Conservation (phyloP, 352 stramenopile genomes). For the Phytophthora tentaculata region DNA sequence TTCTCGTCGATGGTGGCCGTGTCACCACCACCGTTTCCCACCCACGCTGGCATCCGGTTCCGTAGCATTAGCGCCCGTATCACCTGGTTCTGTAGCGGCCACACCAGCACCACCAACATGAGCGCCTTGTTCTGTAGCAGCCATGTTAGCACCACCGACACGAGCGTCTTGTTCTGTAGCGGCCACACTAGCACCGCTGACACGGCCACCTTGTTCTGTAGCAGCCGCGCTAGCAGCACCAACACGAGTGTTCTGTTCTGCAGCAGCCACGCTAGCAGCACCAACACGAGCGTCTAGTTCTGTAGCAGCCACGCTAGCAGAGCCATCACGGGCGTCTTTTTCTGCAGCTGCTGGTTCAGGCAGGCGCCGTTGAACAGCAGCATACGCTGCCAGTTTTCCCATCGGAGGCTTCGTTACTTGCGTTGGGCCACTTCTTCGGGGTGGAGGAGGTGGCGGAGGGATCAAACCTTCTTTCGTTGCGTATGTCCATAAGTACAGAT, state of each 20-base stretch:
- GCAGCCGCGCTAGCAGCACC: not conserved
- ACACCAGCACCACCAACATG: too few relatives aligned
- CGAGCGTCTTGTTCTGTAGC: too few relatives aligned
- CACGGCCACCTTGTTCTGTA: not conserved
- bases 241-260: not conserved
- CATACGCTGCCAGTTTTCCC: not conserved
- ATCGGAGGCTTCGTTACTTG: not conserved
- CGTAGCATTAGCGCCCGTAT: too few relatives aligned
- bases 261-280: not conserved
- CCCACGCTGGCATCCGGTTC: too few relatives aligned
- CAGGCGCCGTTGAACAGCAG: too few relatives aligned
- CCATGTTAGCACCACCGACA: too few relatives aligned
- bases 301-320: not conserved
- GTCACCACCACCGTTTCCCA: not conserved
- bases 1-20: not conserved
- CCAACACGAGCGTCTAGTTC: not conserved
- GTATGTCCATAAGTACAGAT: not conserved
- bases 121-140: too few relatives aligned
- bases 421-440: too few relatives aligned
- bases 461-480: not conserved
- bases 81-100: too few relatives aligned
- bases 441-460: not conserved
- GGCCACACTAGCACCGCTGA: too few relatives aligned
- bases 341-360: not conserved
- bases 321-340: not conserved